Evolutionary conservation across 225 moss, liverwort and hornwort species (phyloP), one percentile per base, ranked within the genome.

Genomic region (Pseudoscleropodium purum): DNA sequence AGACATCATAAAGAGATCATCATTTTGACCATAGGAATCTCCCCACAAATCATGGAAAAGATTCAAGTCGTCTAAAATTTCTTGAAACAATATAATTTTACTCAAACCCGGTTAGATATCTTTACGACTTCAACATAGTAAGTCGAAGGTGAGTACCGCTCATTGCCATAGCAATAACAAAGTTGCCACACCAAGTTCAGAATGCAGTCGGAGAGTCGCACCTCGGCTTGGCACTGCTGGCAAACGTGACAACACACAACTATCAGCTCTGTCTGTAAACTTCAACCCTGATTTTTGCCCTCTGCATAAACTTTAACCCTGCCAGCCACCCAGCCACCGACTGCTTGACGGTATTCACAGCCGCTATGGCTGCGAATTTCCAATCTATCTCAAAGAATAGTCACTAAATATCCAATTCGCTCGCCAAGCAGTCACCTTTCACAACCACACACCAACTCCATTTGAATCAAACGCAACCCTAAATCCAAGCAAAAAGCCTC

Each of bases 261-360:
- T 33, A 17, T 65, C 65, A 65, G 65, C 65, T 16, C 65, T 33
- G 65, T 65, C 65, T 65, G 17, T 33, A 65, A 33, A 65, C 65
- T 65, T 60, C 60, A 60, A 25, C 95, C 78, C 95, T 84, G 37
- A 87, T 85, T 88, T 88, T 92, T 9, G 93, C 95, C 79, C 92
- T 89, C 67, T 93, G 95, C 95, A 95, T 93, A 60, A 92, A 93
- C 91, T 90, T 93, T 82, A 95, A 51, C 33, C 93, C 93, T n/a
- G 90, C 86, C 64, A 95, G 84, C 37, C 95, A 90, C 86, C 86
- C 92, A 5, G 89, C 79, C 18, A 93, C 84, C 18, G 82, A 89
- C 84, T 90, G 88, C 92, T 93, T 94, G 82, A 85, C 88, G 60
- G 88, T 62, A 87, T 90, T 92, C 62, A 88, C 88, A 87, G 91